Base-by-base conservation (phyloP, 1,284 basidiomycete species). In the Schizophyllum commune region DNA sequence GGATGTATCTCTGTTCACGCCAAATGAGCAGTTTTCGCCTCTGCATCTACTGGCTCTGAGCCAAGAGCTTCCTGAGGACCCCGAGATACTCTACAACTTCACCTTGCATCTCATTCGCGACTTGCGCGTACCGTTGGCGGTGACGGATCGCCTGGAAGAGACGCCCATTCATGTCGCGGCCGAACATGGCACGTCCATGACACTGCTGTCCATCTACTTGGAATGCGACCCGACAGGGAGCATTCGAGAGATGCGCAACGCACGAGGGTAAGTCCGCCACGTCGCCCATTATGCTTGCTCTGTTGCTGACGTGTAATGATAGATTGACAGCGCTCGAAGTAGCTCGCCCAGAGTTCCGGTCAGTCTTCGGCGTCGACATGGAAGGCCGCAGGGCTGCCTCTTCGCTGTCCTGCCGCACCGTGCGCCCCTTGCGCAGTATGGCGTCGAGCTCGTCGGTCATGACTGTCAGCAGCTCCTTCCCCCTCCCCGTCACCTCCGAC, bases 161-260 rank as follows among this genome's bases (percentile, higher is more conserved):
- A 96, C 92, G 56, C 96, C 95, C 66, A 86, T 98, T 64, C 96
- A 98, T 76, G 81, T 98, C 60, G 96, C 96, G 20, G 96, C 96
- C 5, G 89, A 94, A 67, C 88, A 90, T 63, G 96, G 96, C 11
- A 85, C 89, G 61, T 86, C 78, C 70, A 72, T 83, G 21, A 83
- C 86, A 60, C 71, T 90, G 20, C 72, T 91, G 52, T 74, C 77
- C 59, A 79, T 85, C 54, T 74, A 91, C 63, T 75, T 90, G 53
- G 81, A 85, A 56, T 85, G 82, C 64, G 89, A 91, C 69, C 72
- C 74, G 0, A 79, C 77, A 5, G 80, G 83, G 32, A 67, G 73
- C 4, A 78, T 84, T 21, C 79, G 82, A 32, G 80, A 84, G 64
- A 70, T 86, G 70, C 81, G 82, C 58, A 91, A 91, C 69, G 77